phyloP scores from a whole-genome alignment of 2,329 filamentous ascomycete genomes.

The Trichoderma lentiforme region DNA sequence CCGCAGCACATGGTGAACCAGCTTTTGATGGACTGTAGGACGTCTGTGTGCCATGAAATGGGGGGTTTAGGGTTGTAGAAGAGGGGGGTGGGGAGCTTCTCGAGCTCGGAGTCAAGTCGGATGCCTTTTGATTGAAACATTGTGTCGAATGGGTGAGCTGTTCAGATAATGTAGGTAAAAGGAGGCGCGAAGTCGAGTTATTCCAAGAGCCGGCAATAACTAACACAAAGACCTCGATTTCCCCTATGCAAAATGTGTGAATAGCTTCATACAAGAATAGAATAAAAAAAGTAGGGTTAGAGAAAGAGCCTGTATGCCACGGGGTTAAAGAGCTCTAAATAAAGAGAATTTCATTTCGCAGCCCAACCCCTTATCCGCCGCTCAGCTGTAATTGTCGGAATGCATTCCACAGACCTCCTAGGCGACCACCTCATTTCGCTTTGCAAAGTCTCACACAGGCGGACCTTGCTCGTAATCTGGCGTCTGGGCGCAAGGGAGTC shows the following conservation, averaged over 20 bases:
- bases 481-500: conserved; percentile 4
- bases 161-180: not conserved
- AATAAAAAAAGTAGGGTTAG: not conserved
- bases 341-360: not conserved
- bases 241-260: not conserved
- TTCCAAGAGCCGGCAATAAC: not conserved
- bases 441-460: conserved; percentile 10
- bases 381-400: not conserved
- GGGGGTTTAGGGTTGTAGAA: conserved; percentile 1
- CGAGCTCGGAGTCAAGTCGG: not conserved
- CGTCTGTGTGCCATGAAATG: not conserved
- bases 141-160: not conserved
- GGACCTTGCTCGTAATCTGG: not conserved
- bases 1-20: conserved; percentile 21
- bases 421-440: conserved; percentile 7
- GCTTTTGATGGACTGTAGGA: conserved; percentile 11
- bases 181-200: too few species aligned
- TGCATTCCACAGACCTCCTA: conserved; percentile 7
- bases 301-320: not conserved
- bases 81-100: not conserved
- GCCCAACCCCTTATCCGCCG: not conserved
- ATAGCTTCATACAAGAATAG: not conserved
- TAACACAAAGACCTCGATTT: not conserved
- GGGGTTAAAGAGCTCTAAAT: not conserved
- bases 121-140: conserved; percentile 12